Conservation (phyloP, 192 early-diverging fungal genomes). For the Paraglomus occultum region DNA sequence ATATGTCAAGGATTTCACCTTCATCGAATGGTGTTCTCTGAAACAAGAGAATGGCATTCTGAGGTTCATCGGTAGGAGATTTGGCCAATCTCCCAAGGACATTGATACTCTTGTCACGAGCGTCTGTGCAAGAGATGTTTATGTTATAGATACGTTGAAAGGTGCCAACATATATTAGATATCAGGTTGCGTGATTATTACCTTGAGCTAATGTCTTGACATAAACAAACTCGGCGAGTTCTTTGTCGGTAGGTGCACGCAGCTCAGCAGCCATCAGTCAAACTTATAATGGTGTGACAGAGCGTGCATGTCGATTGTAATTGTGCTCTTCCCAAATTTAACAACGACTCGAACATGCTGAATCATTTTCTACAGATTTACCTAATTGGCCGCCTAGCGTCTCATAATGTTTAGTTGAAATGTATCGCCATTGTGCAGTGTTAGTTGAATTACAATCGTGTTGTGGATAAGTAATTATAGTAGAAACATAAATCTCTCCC, state of each 20-base stretch:
- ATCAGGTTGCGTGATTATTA: background rate
- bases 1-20: constrained; percentile 31
- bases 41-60: constrained; percentile 44
- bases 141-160: background rate
- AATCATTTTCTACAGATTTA: no score
- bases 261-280: no score
- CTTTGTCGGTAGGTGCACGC: constrained; percentile 9
- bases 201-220: constrained; percentile 17
- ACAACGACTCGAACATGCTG: no score
- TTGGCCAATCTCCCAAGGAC: constrained; percentile 2
- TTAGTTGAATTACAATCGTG: no score
- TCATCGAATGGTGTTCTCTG: constrained; percentile 51
- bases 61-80: background rate
- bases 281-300: no score
- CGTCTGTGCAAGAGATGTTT: background rate
- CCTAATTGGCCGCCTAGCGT: no score
- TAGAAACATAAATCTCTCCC: no score
- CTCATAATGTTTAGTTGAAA: no score
- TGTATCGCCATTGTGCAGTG: no score
- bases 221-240: constrained; percentile 18
- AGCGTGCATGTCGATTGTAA: no score
- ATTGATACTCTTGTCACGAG: constrained; percentile 12
- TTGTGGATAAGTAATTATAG: no score
- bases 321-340: no score
- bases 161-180: background rate